Conservation (phyloP, 2,329 filamentous ascomycete genomes). For the Macrophomina phaseolina region DNA sequence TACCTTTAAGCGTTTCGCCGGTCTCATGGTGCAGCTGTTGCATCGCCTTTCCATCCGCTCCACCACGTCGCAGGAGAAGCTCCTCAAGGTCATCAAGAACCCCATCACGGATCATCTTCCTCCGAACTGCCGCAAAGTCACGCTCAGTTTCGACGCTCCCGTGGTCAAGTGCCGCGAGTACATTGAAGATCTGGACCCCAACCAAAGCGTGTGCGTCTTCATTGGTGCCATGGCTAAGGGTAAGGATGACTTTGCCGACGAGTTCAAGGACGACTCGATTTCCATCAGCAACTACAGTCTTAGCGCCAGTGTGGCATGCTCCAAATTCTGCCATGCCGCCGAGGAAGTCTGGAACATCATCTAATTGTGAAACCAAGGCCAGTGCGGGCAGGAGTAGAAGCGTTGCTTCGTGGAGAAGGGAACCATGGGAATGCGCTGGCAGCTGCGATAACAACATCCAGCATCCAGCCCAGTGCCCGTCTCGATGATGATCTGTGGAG, state of each 20-base stretch:
- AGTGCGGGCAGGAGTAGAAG: slow-evolving; percentile 12
- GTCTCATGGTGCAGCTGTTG: slow-evolving; percentile 96
- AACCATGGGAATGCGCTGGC: slow-evolving; percentile 35
- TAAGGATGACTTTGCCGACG: slow-evolving; percentile 91
- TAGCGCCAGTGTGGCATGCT: slow-evolving; percentile 96
- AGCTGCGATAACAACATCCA: slow-evolving; percentile 76
- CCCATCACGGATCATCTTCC: slow-evolving; percentile 97
- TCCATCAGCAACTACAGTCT: slow-evolving; percentile 98
- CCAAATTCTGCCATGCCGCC: slow-evolving; percentile 98
- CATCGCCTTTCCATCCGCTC: slow-evolving; percentile 96
- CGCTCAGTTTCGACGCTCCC: slow-evolving; percentile 89
- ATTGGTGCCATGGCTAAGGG: slow-evolving; percentile 99
- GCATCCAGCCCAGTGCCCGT: slow-evolving; percentile 53
- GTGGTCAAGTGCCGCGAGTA: slow-evolving; percentile 90
- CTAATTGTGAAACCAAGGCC: slow-evolving; percentile 53
- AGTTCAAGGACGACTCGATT: slow-evolving; percentile 94
- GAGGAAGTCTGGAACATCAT: slow-evolving; percentile 96
- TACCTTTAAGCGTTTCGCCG: slow-evolving; percentile 98
- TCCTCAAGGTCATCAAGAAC: slow-evolving; percentile 96
- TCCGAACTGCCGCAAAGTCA: slow-evolving; percentile 96
- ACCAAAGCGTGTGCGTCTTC: slow-evolving; percentile 97
- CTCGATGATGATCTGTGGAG: slow-evolving; percentile 67
- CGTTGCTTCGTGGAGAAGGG: slow-evolving; percentile 26
- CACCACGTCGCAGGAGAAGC: slow-evolving; percentile 95
- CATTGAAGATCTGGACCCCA: slow-evolving; percentile 74